Evolutionary conservation across 768 basidiomycete species (phyloP).

Genomic region (Krasilnikovozyma curviuscula): DNA sequence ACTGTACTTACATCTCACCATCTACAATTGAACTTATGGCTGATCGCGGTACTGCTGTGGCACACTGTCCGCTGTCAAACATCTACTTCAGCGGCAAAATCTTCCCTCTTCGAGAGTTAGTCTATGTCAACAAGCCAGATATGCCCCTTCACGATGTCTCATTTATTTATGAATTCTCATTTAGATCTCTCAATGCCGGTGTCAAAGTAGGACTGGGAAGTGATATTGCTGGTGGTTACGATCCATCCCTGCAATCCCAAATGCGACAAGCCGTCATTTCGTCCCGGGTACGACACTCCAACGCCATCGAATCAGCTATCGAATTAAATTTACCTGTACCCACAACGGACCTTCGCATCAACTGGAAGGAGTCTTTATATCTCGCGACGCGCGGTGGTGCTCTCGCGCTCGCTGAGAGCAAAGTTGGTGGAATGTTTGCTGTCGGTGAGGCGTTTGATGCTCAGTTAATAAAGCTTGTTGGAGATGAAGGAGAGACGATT

Average conservation of each 20-base stretch:
- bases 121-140: background rate
- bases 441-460: constrained; percentile 25
- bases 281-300: constrained; percentile 48
- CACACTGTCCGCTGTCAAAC: constrained; percentile 79
- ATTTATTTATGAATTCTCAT: background rate
- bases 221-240: constrained; percentile 75
- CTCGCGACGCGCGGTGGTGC: constrained; percentile 68
- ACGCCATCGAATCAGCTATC: constrained; percentile 20
- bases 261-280: constrained; percentile 64
- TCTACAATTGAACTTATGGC: constrained; percentile 37
- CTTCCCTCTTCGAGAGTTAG: constrained; percentile 19
- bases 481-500: constrained; percentile 29
- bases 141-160: background rate
- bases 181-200: constrained; percentile 42
- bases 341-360: constrained; percentile 33
- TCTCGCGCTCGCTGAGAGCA: constrained; percentile 39
- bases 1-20: constrained; percentile 59
- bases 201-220: constrained; percentile 64
- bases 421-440: constrained; percentile 15
- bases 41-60: constrained; percentile 40
- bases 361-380: constrained; percentile 65
- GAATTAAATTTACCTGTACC: background rate
- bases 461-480: constrained; percentile 19
- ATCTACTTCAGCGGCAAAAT: constrained; percentile 48
- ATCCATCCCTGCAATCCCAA: constrained; percentile 49